These are phyloP conservation scores for Lentinus brumalis DNA, from an alignment of 768 basidiomycete species.

Conservation along the genomic window DNA sequence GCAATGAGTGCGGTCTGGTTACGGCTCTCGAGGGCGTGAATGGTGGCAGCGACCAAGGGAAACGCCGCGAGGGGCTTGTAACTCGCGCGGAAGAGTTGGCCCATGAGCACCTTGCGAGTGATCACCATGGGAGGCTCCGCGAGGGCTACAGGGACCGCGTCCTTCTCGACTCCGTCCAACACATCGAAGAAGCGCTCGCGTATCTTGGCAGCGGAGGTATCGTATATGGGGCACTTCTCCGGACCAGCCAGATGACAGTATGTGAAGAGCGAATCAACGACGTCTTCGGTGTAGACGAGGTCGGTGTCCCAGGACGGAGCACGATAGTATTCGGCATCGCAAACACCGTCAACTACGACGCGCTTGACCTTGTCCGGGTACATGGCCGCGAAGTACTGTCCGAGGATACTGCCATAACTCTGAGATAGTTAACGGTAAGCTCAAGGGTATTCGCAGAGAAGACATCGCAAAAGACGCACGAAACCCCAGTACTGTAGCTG, in stretches of 20 bases:
- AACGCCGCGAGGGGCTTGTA: constrained; percentile 11
- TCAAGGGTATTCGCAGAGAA: too few species aligned
- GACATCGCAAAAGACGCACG: constrained; percentile 6
- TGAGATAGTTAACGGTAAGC: not conserved
- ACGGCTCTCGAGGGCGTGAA: constrained; percentile 9
- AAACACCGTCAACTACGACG: constrained; percentile 34
- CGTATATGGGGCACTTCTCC: constrained; percentile 27
- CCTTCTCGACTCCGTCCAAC: constrained; percentile 4
- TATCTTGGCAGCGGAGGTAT: constrained; percentile 21
- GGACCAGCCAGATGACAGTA: constrained; percentile 29
- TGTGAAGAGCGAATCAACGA: constrained; percentile 15
- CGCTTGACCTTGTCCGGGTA: constrained; percentile 35
- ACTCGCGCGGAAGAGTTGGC: constrained; percentile 12
- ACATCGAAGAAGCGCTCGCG: constrained; percentile 17
- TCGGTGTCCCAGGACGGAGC: constrained; percentile 21
- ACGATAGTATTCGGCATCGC: constrained; percentile 26
- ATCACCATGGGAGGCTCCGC: constrained; percentile 8
- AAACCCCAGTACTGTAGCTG: constrained; percentile 36
- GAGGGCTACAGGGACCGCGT: constrained; percentile 6
- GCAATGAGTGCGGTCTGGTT: constrained; percentile 11
- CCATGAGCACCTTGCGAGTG: constrained; percentile 1
- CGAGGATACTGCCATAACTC: constrained; percentile 22
- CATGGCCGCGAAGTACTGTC: constrained; percentile 32
- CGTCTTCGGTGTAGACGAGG: constrained; percentile 26
- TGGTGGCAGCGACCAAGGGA: constrained; percentile 8